These are phyloP conservation scores for Eucalyptus sp. DNA, from an alignment of 345 rosid species.

Conservation along the genomic window DNA sequence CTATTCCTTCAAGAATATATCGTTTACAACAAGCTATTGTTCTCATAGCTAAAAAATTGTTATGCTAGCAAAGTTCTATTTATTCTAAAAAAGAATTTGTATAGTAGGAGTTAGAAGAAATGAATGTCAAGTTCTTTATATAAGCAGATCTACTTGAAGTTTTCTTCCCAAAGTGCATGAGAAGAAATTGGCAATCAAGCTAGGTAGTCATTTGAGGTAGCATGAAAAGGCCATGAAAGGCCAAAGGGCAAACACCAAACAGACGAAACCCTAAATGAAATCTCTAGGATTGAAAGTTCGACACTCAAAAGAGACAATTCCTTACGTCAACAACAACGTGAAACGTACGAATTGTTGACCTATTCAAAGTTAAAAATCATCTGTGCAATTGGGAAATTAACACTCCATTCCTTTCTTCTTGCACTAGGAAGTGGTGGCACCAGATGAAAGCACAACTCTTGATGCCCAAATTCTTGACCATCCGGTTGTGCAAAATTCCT, in stretches of 20 bases:
- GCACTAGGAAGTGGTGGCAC: background rate
- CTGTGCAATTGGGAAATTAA: background rate
- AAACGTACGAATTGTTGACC: background rate
- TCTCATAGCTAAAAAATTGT: rapidly evolving
- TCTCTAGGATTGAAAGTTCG: background rate
- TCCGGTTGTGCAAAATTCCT: background rate
- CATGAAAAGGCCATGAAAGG: too few species aligned
- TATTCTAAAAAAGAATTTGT: background rate
- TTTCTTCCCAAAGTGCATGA: too few species aligned
- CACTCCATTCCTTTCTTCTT: background rate
- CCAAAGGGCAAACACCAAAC: too few species aligned
- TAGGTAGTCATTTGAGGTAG: too few species aligned
- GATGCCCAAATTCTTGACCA: background rate
- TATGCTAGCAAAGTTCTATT: too few species aligned
- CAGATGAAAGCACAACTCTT: background rate
- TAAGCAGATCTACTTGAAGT: too few species aligned
- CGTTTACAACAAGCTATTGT: rapidly evolving
- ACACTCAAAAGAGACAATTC: background rate
- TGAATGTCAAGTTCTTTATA: background rate
- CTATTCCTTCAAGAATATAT: rapidly evolving
- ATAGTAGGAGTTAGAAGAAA: background rate
- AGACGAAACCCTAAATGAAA: too few species aligned
- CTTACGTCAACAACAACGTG: background rate
- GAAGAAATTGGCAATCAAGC: too few species aligned
- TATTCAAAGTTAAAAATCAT: background rate